Evolutionary conservation across 2,329 filamentous ascomycete species (phyloP).

Genomic region (Xylogone sp.): DNA sequence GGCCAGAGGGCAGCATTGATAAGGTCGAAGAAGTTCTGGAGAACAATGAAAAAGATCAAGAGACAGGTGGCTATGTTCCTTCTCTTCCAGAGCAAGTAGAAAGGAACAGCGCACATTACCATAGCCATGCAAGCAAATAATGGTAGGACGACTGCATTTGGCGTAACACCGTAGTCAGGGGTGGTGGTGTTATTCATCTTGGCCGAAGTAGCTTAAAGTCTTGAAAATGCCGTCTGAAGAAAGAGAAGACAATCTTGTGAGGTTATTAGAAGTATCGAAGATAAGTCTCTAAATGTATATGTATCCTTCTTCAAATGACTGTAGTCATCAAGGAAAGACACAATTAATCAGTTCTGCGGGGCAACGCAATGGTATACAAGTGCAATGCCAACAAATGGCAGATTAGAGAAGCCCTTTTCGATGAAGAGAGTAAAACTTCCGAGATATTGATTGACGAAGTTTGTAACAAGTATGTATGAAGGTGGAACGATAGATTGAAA

Average conservation of each 20-base stretch:
- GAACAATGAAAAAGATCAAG: constrained; percentile 50
- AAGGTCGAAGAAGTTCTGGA: constrained; percentile 54
- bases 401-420: background rate
- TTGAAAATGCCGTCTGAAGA: background rate
- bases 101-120: constrained; percentile 50
- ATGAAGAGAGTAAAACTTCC: background rate
- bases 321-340: background rate
- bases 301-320: background rate
- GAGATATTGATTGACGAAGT: background rate
- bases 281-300: background rate
- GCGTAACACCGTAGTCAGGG: background rate
- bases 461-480: background rate
- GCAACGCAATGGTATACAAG: background rate
- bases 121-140: constrained; percentile 45
- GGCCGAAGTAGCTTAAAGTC: background rate
- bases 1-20: constrained; percentile 64
- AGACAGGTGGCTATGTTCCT: constrained; percentile 56
- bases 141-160: constrained; percentile 39
- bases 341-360: background rate
- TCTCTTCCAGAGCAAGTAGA: constrained; percentile 57
- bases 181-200: constrained; percentile 1
- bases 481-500: background rate
- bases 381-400: background rate
- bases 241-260: background rate
- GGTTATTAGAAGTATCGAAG: background rate